Conservation (phyloP, 805 yeast genomes). For the Metschnikowia reukaufii region DNA sequence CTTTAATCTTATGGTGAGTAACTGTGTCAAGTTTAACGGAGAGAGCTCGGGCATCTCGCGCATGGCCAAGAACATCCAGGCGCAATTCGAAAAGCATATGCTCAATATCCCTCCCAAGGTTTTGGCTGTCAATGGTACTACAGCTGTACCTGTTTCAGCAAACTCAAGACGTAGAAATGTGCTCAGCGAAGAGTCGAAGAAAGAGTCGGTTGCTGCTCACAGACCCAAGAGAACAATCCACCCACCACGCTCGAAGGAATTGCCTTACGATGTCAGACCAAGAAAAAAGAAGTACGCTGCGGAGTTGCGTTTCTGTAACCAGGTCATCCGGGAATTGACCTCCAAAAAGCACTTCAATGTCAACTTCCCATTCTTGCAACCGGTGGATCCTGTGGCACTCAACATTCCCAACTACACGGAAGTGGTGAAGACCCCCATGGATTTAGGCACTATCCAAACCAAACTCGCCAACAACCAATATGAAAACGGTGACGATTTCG, state of each 20-base stretch:
- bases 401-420: constrained; percentile 90
- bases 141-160: constrained; percentile 16
- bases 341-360: constrained; percentile 82
- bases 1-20: constrained; percentile 78
- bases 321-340: constrained; percentile 74
- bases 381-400: constrained; percentile 93
- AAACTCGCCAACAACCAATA: constrained; percentile 85
- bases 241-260: constrained; percentile 93
- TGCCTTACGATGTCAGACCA: constrained; percentile 88
- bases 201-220: constrained; percentile 74
- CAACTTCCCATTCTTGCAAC: constrained; percentile 87
- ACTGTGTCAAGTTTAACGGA: constrained; percentile 86
- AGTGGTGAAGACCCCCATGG: constrained; percentile 91
- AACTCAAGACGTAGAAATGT: constrained; percentile 23
- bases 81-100: constrained; percentile 91
- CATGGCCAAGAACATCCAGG: constrained; percentile 89
- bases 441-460: constrained; percentile 77
- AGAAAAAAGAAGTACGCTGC: constrained; percentile 88
- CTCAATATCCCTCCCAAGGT: constrained; percentile 78
- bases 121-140: constrained; percentile 21
- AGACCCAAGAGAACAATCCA: constrained; percentile 95
- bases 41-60: constrained; percentile 76
- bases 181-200: constrained; percentile 40
- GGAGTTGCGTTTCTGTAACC: constrained; percentile 83
- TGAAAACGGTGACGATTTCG: constrained; percentile 86